Base-by-base conservation (phyloP, 306 rosid species). In the Glycine tomentella region DNA sequence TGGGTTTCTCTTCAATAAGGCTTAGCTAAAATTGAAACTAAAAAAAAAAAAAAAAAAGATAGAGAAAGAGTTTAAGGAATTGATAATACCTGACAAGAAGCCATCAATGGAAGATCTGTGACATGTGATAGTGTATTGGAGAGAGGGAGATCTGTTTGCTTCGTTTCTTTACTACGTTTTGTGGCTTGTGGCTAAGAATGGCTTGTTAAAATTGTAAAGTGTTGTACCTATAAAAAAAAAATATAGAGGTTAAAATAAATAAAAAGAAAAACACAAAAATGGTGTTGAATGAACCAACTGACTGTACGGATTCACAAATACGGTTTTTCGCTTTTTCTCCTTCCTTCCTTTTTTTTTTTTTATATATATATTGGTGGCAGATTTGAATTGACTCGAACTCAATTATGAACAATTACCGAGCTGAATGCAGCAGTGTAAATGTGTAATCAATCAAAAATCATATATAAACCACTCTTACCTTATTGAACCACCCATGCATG, bases 11-110 rank as follows among this genome's bases (percentile, higher is more conserved):
- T 5, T 6, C 45, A 63, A 33, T 17, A 33, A 76, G 25, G 64
- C 53, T 49, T 11, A 44, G 52, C 12, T 9, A 61, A 34, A 83
- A 65, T 56, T 70, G 44, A 42, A 75, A 75, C 36, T 51, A n/a
- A n/a, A 20, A 20, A 0, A 25, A 25, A 44, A 38, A 38, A 38
- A 38, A 4, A 38, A 38, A 0, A 38, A 38, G 44, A 38, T 38
- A 38, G 1, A 3, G 16, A 7, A 50, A 52, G 48, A 46, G 57
- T 55, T 25, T 42, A 63, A 45, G 38, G 42, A 77, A 72, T 57
- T 42, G 45, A 64, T 0, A 11, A 61, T 69, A 84, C 91, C 91
- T 77, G 61, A 65, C 70, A 84, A 80, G 87, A 82, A 82, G 84
- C 87, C 87, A 82, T 84, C 50, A 50, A 82, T 58, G 80, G 72